Evolutionary conservation across 306 rosid genomes (phyloP).

Genomic region (Cucumis melo): DNA sequence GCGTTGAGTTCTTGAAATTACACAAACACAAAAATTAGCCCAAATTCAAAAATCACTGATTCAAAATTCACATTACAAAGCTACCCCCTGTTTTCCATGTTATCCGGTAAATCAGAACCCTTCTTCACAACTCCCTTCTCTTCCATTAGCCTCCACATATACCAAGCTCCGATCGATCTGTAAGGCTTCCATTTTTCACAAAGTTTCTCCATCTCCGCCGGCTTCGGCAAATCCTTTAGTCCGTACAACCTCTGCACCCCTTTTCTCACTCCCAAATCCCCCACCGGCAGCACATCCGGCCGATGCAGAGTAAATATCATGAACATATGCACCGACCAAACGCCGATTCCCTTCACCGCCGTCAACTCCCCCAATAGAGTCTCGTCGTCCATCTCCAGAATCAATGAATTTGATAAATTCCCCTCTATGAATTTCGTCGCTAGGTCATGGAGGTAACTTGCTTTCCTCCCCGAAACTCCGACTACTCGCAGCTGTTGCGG

Average conservation of each 20-base stretch:
- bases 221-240: slow-evolving; percentile 44
- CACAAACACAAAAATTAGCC: too few species aligned
- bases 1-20: too few species aligned
- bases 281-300: slow-evolving; percentile 71
- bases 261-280: slow-evolving; percentile 62
- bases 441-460: slow-evolving; percentile 55
- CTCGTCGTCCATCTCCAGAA: slow-evolving; percentile 62
- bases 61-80: too few species aligned
- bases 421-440: slow-evolving; percentile 39
- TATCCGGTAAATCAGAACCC: too few species aligned
- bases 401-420: slow-evolving; percentile 33
- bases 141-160: slow-evolving; percentile 64
- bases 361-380: slow-evolving; percentile 27
- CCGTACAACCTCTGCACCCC: slow-evolving; percentile 58
- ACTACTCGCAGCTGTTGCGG: slow-evolving; percentile 26
- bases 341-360: slow-evolving; percentile 64
- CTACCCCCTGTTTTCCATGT: too few species aligned
- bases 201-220: slow-evolving; percentile 43
- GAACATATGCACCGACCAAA: slow-evolving; percentile 84
- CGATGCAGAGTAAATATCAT: slow-evolving; percentile 63
- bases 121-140: slow-evolving; percentile 17
- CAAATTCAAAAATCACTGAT: too few species aligned
- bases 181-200: slow-evolving; percentile 75
- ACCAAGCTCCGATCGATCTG: slow-evolving; percentile 71
- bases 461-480: slow-evolving; percentile 70